Base-by-base conservation (phyloP, 345 rosid genomes). In the Adansonia digitata region DNA sequence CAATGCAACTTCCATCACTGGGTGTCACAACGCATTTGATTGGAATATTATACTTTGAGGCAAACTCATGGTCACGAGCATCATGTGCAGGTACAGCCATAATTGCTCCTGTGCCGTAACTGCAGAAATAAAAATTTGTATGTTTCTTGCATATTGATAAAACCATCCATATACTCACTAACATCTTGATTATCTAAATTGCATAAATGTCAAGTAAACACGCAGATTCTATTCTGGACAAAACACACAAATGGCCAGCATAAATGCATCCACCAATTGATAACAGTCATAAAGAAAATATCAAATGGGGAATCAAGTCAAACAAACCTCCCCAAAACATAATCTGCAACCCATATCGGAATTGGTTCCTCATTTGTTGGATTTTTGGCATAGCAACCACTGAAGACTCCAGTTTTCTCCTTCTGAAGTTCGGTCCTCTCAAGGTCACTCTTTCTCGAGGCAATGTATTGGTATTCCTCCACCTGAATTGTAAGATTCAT, bases 71-170 rank as follows among this genome's bases (percentile, higher is more conserved):
- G 78, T 94, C 98, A 67, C 94, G 90, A 15, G 82, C 73, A 70
- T 94, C 98, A 80, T 94, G 98, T 37, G 97, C 97, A 69, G 97
- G 98, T 45, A 92, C 97, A 2, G 97, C 97, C 97, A 94, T 91
- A 74, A 92, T 91, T 76, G 98, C 98, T 81, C 97, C 98, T 12
- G 98, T 94, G 79, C 98, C 97, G 78, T 94, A 94, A 81, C 98
- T 94, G 90, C 66, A 77, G 13, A 65, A 11, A 75, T 61, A 74
- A 60, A 77, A 53, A 35, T 45, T 45, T 49, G 29, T 51, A 69
- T 39, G 57, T 62, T 40, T 63, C 72, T 48, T 15, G 64, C 49
- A n/a, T 12, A 62, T 70, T 49, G 67, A 17, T 37, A 51, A 24
- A 42, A 6, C 37, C 61, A 35, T 35, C 10, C 3, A 45, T 63